Evolutionary conservation across 345 rosid genomes (phyloP), one percentile per base, ranked within the genome.

Genomic region (Alliaria petiolata): DNA sequence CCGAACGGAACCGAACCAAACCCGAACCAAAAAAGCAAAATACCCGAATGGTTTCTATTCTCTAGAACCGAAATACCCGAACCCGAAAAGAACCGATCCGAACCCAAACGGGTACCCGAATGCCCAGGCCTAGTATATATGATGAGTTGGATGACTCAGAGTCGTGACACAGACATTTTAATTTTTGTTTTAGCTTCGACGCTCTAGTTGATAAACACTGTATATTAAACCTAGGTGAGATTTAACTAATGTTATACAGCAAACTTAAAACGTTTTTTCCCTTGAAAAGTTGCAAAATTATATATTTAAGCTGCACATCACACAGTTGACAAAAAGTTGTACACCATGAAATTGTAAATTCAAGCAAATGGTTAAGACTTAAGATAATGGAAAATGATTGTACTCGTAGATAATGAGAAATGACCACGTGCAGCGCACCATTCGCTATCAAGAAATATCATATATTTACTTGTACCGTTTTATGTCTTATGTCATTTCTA

Each of bases 381-480:
- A 31, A 54, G 60, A 31, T 54, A 33, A 15, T 54, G 60, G 60
- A 33, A 54, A 54, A 36, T 54, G 60, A 54, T 54, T 54, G 40
- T 54, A 33, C 60, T 54, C 40, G 14, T 15, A 31, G 17, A 38
- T 4, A 54, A 8, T 7, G 39, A 8, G 60, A 40, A 54, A 31
- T 31, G 40, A 54, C 39, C 60, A 54, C 60, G 60, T 54, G 60
- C 60, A 54, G 4, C 15, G 60, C 13, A 54, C 40, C 40, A 54
- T 54, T 54, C 39, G 25, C 60, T 15, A 33, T 31, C 60, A 31
- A 33, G 14, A n/a, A 31, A n/a, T 35, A 54, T 20, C 60, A 54
- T 8, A 40, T 52, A 52, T 36, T 52, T 28, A 30, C 57, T 6
- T 52, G 19, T 15, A 28, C 16, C 34, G 14, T 22, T 22, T 25